Percentiles rank a stretch among this genome's conserved stretches.
These are phyloP conservation scores for Cadophora malorum DNA, from an alignment of 2,329 filamentous ascomycete species.

Conservation along the genomic window DNA sequence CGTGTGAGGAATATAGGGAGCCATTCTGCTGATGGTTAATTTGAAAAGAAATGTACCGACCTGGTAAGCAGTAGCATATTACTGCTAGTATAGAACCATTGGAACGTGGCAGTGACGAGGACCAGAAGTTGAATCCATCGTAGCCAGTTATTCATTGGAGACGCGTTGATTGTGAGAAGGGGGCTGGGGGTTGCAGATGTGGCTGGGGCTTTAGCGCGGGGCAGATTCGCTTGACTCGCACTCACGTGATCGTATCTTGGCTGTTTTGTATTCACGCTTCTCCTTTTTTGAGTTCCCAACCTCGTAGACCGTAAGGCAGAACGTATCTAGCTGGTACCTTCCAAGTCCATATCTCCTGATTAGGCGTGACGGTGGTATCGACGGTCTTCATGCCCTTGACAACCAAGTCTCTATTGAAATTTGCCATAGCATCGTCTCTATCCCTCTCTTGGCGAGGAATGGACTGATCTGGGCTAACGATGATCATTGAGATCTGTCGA, in stretches of 20 bases:
- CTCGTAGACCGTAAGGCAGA: too few species aligned
- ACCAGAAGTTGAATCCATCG: slow-evolving; percentile 25
- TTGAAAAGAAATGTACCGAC: slow-evolving; percentile 33
- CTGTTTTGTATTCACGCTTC: not conserved
- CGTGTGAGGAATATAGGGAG: slow-evolving; percentile 70
- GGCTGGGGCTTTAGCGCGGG: slow-evolving; percentile 18
- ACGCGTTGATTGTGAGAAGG: slow-evolving; percentile 10
- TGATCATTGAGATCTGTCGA: not conserved
- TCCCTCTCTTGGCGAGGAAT: not conserved
- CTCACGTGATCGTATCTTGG: not conserved
- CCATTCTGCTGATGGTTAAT: slow-evolving; percentile 52
- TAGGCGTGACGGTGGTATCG: not conserved
- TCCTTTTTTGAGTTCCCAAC: not conserved
- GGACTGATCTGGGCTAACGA: not conserved
- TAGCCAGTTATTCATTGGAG: slow-evolving; percentile 30
- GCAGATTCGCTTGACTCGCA: slow-evolving; percentile 17
- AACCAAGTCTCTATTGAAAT: not conserved
- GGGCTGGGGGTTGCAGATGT: slow-evolving; percentile 13
- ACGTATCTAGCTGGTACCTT: not conserved
- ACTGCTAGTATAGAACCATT: slow-evolving; percentile 15
- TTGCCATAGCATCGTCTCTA: not conserved
- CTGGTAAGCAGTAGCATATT: slow-evolving; percentile 25
- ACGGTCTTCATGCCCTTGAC: not conserved
- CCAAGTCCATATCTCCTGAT: not conserved
- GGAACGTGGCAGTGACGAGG: slow-evolving; percentile 31